Conservation (phyloP, 805 yeast genomes). For the Candida schatavii region DNA sequence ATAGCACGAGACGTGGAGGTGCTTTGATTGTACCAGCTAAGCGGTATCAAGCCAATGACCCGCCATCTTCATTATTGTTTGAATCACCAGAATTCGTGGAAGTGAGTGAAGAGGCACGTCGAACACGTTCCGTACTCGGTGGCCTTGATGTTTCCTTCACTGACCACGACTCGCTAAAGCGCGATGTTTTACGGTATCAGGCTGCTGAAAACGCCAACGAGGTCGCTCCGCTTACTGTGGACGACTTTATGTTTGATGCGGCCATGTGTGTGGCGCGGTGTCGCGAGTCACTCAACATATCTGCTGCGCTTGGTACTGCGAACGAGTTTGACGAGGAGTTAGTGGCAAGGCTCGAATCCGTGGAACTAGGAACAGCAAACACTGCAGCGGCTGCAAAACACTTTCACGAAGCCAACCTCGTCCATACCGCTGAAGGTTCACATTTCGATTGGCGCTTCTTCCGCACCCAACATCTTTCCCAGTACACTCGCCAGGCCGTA, state of each 20-base stretch:
- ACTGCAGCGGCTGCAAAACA: conserved; percentile 19
- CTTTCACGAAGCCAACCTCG: conserved; percentile 40
- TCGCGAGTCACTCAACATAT: background rate
- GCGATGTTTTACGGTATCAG: too few relatives aligned
- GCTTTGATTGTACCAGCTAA: too few relatives aligned
- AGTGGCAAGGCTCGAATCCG: background rate
- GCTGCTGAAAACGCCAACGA: too few relatives aligned
- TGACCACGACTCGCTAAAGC: background rate
- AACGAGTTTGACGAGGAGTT: conserved; percentile 1
- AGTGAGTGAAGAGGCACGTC: too few relatives aligned
- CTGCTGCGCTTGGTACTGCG: background rate
- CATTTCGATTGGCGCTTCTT: conserved; percentile 40
- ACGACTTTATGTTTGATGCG: background rate
- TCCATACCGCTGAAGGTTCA: conserved; percentile 19
- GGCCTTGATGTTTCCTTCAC: background rate
- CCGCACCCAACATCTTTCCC: conserved; percentile 15
- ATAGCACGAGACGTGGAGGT: too few relatives aligned
- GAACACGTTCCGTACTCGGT: too few relatives aligned
- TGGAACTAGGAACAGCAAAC: background rate
- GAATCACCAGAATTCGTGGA: too few relatives aligned
- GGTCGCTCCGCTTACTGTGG: background rate
- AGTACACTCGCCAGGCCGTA: conserved; percentile 35
- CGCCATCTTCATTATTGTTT: too few relatives aligned
- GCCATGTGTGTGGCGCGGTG: background rate
- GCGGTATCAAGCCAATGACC: too few relatives aligned